A percentile compares a stretch with the other conserved stretches of the same genome.
Evolutionary conservation across 2,329 filamentous ascomycete species (phyloP).

Genomic region (Daldinia sp.): DNA sequence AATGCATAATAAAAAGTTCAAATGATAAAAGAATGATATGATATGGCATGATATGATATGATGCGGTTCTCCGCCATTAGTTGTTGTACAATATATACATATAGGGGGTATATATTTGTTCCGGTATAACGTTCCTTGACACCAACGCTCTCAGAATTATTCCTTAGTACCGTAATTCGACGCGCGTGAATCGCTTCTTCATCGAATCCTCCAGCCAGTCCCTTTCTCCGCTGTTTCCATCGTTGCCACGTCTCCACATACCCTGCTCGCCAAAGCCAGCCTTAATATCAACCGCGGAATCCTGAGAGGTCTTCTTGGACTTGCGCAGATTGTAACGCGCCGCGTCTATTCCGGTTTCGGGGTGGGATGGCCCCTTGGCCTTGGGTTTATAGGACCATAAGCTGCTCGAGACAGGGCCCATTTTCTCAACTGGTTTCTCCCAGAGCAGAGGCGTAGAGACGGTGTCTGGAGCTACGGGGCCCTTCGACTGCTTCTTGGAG

Average conservation of each 20-base stretch:
- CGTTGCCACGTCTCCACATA: conserved; percentile 38
- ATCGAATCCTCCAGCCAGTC: conserved; percentile 42
- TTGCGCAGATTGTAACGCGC: conserved; percentile 4
- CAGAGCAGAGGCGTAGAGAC: conserved; percentile 28
- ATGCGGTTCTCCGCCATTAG: conserved; percentile 21
- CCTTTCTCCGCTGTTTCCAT: conserved; percentile 16
- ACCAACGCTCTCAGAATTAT: not conserved
- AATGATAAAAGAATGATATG: conserved; percentile 16
- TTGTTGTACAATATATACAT: conserved; percentile 29
- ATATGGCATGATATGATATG: conserved; percentile 6
- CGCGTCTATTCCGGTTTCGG: not conserved
- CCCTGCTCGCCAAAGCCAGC: conserved; percentile 33
- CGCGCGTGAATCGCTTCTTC: conserved; percentile 40
- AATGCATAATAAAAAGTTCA: conserved; percentile 7
- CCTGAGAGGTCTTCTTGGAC: not conserved
- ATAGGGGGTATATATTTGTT: conserved; percentile 29
- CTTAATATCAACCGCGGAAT: conserved; percentile 7
- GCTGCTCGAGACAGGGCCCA: not conserved
- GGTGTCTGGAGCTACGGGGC: not conserved
- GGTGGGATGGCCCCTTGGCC: not conserved
- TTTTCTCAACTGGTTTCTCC: conserved; percentile 16
- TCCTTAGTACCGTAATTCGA: conserved; percentile 41
- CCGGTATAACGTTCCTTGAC: conserved; percentile 21
- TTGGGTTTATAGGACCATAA: conserved; percentile 26
- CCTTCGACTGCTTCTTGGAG: conserved; percentile 12